Evolutionary conservation across 2,329 filamentous ascomycete species (phyloP).

Genomic region (Xylaria arbuscula): DNA sequence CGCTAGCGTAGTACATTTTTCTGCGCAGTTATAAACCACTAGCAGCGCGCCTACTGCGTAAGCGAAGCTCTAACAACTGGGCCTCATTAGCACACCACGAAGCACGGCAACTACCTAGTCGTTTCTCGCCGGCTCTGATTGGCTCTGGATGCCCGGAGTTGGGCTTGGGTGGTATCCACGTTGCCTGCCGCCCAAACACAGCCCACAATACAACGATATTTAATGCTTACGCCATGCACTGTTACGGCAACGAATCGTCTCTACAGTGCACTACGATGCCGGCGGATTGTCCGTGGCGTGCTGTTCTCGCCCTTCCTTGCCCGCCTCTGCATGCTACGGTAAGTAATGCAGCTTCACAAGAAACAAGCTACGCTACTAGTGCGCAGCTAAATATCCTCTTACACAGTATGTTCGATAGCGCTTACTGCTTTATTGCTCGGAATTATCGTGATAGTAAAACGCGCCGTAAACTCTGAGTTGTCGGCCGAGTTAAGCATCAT

Average conservation of each 20-base stretch:
- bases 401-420: neutral
- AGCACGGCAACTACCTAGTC: neutral
- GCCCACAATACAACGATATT: conserved; percentile 8
- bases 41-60: no score
- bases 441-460: neutral
- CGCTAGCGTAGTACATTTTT: no score
- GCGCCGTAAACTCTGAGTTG: no score
- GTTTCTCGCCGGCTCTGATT: conserved; percentile 21
- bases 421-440: neutral
- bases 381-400: neutral
- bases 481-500: no score
- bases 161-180: neutral
- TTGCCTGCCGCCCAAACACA: conserved; percentile 32
- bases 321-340: neutral
- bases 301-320: neutral
- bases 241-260: neutral
- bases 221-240: neutral
- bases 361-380: neutral
- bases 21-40: no score
- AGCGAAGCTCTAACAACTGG: no score
- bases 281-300: neutral
- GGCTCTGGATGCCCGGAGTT: neutral
- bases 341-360: neutral
- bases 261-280: neutral
- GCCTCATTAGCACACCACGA: no score